phyloP scores from a whole-genome alignment of 2,329 filamentous ascomycete genomes.

The Coniella vitis region DNA sequence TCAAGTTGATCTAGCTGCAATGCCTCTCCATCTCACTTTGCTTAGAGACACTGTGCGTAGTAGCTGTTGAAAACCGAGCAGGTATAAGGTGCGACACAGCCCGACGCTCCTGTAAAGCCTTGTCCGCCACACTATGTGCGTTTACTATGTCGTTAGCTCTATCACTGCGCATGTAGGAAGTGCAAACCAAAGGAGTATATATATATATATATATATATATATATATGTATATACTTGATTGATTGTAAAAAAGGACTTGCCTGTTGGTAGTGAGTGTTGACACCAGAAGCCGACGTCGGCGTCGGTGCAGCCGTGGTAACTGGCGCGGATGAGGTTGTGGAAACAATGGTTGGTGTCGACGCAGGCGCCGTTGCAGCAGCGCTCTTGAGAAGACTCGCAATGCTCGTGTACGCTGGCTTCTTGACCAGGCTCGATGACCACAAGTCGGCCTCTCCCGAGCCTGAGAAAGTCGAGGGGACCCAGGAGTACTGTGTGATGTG shows the following conservation, averaged over 20 bases:
- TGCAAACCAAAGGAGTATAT: no score
- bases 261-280: background rate
- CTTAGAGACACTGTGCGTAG: slow-evolving; percentile 4
- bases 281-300: background rate
- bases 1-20: no score
- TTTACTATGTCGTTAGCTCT: no score
- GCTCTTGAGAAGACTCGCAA: slow-evolving; percentile 4
- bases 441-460: slow-evolving; percentile 30
- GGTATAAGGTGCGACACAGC: slow-evolving; percentile 3
- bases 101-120: background rate
- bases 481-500: slow-evolving; percentile 32
- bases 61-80: slow-evolving; percentile 2
- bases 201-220: background rate
- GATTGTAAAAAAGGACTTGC: background rate
- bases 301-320: background rate
- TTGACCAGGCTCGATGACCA: slow-evolving; percentile 28
- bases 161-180: no score
- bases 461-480: slow-evolving; percentile 30
- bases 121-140: slow-evolving; percentile 1
- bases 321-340: background rate
- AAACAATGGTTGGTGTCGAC: background rate
- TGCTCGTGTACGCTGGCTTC: slow-evolving; percentile 30
- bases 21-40: no score
- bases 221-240: background rate
- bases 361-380: slow-evolving; percentile 2